Percentiles rank a stretch among this genome's conserved stretches.
Conservation (phyloP, 2,329 filamentous ascomycete species). For the Nemania sp. region DNA sequence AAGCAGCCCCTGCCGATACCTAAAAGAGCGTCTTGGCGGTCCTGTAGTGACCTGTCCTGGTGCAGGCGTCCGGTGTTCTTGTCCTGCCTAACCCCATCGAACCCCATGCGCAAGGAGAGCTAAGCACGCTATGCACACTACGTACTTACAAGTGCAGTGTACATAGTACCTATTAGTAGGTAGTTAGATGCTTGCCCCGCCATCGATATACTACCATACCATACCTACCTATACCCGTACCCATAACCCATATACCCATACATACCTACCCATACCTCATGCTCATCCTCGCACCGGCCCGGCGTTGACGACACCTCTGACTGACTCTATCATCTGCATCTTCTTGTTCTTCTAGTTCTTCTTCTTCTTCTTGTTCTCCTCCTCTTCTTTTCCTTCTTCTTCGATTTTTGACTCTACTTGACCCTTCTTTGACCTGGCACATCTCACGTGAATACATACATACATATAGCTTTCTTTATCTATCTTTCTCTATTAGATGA, state of each 20-base stretch:
- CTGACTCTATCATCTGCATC: constrained; percentile 34
- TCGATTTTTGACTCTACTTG: constrained; percentile 25
- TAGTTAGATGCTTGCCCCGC: constrained; percentile 33
- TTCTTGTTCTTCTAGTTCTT: constrained; percentile 8
- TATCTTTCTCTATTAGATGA: constrained; percentile 21
- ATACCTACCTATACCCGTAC: constrained; percentile 12
- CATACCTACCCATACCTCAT: constrained; percentile 15
- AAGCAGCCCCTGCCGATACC: constrained; percentile 27
- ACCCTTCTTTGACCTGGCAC: constrained; percentile 22
- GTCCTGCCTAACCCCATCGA: constrained; percentile 35
- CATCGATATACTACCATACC: constrained; percentile 24
- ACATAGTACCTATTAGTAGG: background rate
- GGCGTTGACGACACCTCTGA: constrained; percentile 33
- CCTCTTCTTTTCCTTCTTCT: constrained; percentile 12
- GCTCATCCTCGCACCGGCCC: constrained; percentile 29
- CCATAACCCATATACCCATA: no score
- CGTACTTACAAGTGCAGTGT: background rate
- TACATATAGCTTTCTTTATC: constrained; percentile 35
- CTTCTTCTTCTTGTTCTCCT: background rate
- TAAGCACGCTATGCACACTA: constrained; percentile 3
- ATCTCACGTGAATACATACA: constrained; percentile 41
- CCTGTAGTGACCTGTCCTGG: constrained; percentile 35
- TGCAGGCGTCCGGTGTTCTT: constrained; percentile 33
- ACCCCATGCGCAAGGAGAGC: constrained; percentile 25
- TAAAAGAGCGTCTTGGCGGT: constrained; percentile 29